Percentiles rank a stretch among this genome's conserved stretches.
These are phyloP conservation scores for Cutaneotrichosporon sp. DNA, from an alignment of 1,284 basidiomycete species.

Conservation along the genomic window DNA sequence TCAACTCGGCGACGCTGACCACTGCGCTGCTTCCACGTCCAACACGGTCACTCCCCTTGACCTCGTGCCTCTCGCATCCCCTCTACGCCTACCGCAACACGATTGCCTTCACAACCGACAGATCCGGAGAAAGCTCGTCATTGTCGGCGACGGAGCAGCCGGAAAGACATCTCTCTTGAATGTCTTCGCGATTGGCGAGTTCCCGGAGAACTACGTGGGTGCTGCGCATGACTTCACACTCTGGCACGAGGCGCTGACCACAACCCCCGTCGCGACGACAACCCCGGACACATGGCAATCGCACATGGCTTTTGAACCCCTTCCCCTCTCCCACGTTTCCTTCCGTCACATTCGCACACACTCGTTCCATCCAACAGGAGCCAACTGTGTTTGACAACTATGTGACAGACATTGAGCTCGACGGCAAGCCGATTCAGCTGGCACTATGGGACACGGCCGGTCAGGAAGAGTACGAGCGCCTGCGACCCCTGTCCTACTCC, in stretches of 20 bases:
- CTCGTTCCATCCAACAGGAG: conserved; percentile 22
- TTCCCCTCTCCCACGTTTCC: background rate
- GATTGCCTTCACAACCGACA: conserved; percentile 9
- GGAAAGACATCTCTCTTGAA: conserved; percentile 54
- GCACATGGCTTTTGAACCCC: background rate
- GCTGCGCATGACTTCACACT: background rate
- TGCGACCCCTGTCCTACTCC: conserved; percentile 92
- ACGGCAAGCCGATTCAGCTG: conserved; percentile 77
- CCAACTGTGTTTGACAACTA: conserved; percentile 95
- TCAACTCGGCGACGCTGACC: no score
- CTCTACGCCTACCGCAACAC: background rate
- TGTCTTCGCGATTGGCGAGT: conserved; percentile 85
- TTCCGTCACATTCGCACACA: no score
- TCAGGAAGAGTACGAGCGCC: conserved; percentile 94
- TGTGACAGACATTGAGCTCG: conserved; percentile 93
- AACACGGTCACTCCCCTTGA: background rate
- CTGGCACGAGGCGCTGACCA: background rate
- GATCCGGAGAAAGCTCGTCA: conserved; percentile 52
- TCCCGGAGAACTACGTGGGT: conserved; percentile 85
- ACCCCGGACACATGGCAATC: no score
- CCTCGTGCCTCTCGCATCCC: background rate
- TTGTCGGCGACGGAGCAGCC: conserved; percentile 80
- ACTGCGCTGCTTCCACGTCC: no score
- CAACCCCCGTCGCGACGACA: no score
- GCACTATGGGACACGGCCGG: conserved; percentile 69